Conservation (phyloP, 768 basidiomycete species). For the Kwoniella botswanensis region DNA sequence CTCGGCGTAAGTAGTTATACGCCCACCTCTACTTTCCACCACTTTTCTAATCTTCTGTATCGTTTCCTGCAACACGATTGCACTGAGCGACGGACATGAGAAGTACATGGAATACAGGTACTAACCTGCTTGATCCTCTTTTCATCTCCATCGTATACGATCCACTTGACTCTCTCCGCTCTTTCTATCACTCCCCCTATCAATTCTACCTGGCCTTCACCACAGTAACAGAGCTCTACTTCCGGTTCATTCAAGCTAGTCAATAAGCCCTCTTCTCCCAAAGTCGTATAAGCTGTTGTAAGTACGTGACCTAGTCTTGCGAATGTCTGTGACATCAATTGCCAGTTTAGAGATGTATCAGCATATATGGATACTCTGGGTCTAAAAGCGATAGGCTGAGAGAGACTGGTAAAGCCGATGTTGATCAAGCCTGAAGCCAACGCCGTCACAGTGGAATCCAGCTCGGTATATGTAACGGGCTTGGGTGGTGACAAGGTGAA, state of each 20-base stretch:
- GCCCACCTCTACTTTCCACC: constrained; percentile 62
- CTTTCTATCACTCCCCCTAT: constrained; percentile 71
- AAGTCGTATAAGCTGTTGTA: constrained; percentile 57
- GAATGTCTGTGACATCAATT: constrained; percentile 52
- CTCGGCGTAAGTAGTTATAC: constrained; percentile 69
- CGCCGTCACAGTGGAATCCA: constrained; percentile 30
- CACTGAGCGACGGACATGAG: too few relatives aligned
- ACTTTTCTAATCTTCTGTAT: constrained; percentile 66
- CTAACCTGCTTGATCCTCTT: constrained; percentile 42
- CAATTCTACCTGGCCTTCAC: constrained; percentile 79
- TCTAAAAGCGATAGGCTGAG: constrained; percentile 24
- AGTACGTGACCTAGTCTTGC: constrained; percentile 51
- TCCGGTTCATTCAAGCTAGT: constrained; percentile 87
- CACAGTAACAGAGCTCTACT: constrained; percentile 83
- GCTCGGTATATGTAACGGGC: constrained; percentile 50
- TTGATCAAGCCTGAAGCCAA: constrained; percentile 45
- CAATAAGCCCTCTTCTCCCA: constrained; percentile 65
- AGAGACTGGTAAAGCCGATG: constrained; percentile 38
- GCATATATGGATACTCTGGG: constrained; percentile 55
- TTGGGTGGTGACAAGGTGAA: constrained; percentile 55
- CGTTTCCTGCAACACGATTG: constrained; percentile 44
- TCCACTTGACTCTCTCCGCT: constrained; percentile 73
- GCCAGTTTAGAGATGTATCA: constrained; percentile 57
- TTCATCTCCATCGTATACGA: constrained; percentile 78
- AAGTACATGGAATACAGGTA: neutral